phyloP scores from a whole-genome alignment of 768 basidiomycete genomes.

The Leccinellum luteum region DNA sequence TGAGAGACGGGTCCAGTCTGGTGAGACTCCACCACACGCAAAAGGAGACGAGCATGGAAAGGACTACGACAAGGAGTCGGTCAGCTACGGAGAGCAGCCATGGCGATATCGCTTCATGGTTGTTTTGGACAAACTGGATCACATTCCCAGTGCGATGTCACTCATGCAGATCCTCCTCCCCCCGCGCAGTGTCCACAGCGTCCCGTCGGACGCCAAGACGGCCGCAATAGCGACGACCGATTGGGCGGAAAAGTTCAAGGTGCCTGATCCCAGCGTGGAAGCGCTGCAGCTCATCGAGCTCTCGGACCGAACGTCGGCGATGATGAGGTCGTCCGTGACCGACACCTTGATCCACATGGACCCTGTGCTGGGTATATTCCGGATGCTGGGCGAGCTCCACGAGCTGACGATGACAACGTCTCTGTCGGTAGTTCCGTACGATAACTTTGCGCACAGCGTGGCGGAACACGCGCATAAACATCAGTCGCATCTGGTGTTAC shows the following conservation, averaged over 20 bases:
- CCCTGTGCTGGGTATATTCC: conserved; percentile 69
- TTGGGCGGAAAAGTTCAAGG: conserved; percentile 5
- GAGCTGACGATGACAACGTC: conserved; percentile 61
- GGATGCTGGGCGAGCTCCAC: conserved; percentile 73
- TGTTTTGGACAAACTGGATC: conserved; percentile 87
- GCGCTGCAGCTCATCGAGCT: conserved; percentile 87
- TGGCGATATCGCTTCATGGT: conserved; percentile 69
- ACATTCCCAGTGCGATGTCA: conserved; percentile 87
- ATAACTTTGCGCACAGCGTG: conserved; percentile 70
- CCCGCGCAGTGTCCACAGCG: conserved; percentile 10
- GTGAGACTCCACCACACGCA: conserved; percentile 4
- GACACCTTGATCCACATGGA: conserved; percentile 71
- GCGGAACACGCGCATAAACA: conserved; percentile 59
- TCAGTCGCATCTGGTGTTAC: conserved; percentile 69
- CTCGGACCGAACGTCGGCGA: conserved; percentile 60
- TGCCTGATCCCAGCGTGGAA: conserved; percentile 47
- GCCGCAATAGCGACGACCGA: conserved; percentile 9
- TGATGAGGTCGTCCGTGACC: conserved; percentile 62
- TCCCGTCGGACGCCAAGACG: conserved; percentile 7
- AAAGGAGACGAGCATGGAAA: conserved; percentile 35
- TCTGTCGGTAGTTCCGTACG: conserved; percentile 72
- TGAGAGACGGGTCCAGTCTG: conserved; percentile 49
- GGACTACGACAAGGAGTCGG: conserved; percentile 3
- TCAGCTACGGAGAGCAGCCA: conserved; percentile 17
- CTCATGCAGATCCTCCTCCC: conserved; percentile 78